Conservation (phyloP, 1,284 basidiomycete genomes). For the Cryptococcus maquisensis region DNA sequence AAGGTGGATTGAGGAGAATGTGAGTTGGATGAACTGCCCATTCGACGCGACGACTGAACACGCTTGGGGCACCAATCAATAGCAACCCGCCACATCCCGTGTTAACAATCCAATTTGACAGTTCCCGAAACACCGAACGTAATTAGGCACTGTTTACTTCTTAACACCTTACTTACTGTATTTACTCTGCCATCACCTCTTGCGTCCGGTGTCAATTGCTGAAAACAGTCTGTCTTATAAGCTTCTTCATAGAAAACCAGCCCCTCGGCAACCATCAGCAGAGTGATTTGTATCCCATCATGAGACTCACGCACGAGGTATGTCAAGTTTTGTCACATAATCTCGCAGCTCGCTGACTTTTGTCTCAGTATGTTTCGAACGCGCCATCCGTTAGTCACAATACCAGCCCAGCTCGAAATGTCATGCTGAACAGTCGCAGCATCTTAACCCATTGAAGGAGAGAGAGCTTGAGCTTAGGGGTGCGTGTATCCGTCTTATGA, state of each 20-base stretch:
- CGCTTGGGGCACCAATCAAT: background rate
- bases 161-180: too few species aligned
- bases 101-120: background rate
- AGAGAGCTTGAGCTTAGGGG: conserved; percentile 92
- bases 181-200: too few species aligned
- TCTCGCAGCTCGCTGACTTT: conserved; percentile 2
- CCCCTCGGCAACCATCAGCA: too few species aligned
- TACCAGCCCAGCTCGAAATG: background rate
- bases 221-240: background rate
- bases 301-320: conserved; percentile 51
- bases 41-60: background rate
- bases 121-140: background rate
- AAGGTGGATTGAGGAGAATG: too few species aligned
- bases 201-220: too few species aligned
- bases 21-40: too few species aligned
- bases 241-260: background rate
- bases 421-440: conserved; percentile 37
- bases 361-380: conserved; percentile 43
- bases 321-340: conserved; percentile 12
- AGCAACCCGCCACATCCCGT: background rate
- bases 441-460: conserved; percentile 86
- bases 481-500: conserved; percentile 47
- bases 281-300: conserved; percentile 9
- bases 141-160: too few species aligned
- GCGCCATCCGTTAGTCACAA: conserved; percentile 40